Evolutionary conservation across 139 green algal species (phyloP).

Genomic region (Volvox reticuliferus): DNA sequence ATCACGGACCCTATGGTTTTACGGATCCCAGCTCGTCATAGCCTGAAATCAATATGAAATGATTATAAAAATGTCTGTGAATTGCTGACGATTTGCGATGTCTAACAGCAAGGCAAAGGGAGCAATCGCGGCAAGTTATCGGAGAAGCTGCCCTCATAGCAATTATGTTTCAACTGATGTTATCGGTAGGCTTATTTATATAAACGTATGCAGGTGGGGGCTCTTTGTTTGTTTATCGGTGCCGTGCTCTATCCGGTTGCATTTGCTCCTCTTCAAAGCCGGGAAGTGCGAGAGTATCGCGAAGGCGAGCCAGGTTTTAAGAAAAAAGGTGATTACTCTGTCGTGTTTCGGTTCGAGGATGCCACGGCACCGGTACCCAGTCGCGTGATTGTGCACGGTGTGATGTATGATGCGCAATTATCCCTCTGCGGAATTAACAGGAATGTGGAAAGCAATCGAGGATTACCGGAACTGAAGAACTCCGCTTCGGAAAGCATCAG

Average conservation of each 20-base stretch:
- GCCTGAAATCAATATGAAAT: no score
- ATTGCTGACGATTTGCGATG: background rate
- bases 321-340: conserved; percentile 39
- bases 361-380: no score
- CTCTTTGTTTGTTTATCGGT: conserved; percentile 50
- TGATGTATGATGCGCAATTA: no score
- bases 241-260: conserved; percentile 54
- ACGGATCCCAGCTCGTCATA: no score
- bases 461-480: background rate
- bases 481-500: background rate
- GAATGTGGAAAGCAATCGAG: conserved; percentile 51
- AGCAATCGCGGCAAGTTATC: background rate
- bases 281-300: conserved; percentile 34
- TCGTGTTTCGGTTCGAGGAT: no score
- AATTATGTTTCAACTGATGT: background rate
- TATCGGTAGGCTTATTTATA: background rate
- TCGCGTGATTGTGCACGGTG: no score
- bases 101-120: conserved; percentile 6
- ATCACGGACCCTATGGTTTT: no score
- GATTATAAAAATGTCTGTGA: no score
- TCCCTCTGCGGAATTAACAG: background rate
- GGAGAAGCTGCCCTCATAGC: no score
- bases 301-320: conserved; percentile 45
- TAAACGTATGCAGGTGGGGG: conserved; percentile 46
- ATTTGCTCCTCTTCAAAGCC: conserved; percentile 53